A percentile compares a stretch with the other conserved stretches of the same genome.
Evolutionary conservation across 176 grass and related monocot species (phyloP).

Genomic region (Oryza meridionalis): DNA sequence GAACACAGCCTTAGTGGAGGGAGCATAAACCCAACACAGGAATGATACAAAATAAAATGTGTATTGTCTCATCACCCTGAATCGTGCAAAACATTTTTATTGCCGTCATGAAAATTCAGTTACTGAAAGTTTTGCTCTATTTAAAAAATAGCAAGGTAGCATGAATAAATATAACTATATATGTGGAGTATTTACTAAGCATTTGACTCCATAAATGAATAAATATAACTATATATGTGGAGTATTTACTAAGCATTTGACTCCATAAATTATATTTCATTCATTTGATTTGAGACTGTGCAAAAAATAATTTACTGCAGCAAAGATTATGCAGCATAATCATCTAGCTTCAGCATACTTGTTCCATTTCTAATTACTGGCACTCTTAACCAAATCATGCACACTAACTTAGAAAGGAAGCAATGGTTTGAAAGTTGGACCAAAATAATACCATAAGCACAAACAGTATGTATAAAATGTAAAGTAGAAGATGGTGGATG

Average conservation of each 20-base stretch:
- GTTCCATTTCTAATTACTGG: not conserved
- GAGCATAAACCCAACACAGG: not conserved
- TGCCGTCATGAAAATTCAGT: not conserved
- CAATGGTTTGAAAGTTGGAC: not conserved
- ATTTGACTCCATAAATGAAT: not conserved
- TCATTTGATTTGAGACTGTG: not conserved
- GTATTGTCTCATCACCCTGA: not conserved
- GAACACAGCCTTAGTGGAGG: not conserved
- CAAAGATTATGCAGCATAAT: not conserved
- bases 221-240: not conserved
- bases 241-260: not conserved
- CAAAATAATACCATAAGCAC: not conserved
- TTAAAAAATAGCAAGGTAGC: not conserved
- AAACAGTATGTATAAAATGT: not conserved
- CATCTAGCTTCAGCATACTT: not conserved
- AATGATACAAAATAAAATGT: not conserved
- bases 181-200: not conserved
- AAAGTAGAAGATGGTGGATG: not conserved
- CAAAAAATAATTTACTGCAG: not conserved
- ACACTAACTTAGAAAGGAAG: not conserved
- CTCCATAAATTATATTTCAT: not conserved
- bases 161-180: not conserved
- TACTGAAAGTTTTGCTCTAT: not conserved
- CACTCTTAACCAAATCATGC: not conserved
- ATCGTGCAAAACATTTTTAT: not conserved